Evolutionary conservation across 495 filamentous ascomycete genomes (phyloP), one percentile per base, ranked within the genome.

Genomic region (Aspergillus sclerotiicarbonarius): DNA sequence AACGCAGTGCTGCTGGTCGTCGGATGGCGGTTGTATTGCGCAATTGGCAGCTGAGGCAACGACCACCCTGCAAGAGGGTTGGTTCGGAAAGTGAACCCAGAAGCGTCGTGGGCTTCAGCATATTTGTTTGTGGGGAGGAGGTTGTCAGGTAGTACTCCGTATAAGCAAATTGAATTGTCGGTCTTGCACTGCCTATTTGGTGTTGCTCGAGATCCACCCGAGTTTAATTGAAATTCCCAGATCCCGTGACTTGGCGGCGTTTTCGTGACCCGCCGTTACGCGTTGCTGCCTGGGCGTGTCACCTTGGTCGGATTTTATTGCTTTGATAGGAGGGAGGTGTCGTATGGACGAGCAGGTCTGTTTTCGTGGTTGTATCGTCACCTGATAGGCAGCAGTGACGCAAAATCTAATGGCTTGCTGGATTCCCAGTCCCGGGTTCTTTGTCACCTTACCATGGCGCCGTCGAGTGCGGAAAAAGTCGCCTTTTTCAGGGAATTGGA

Each of bases 401-500:
- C 15, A 20, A 41, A 21, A 55, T 53, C 33, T 37, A 46, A 70
- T 65, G 62, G 54, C 52, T 63, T 47, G 30, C 58, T 54, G 41
- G 54, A 32, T 49, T 43, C 16, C 32, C 12, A 19, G 31, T 57
- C 47, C 32, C 46, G 47, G 51, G 56, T 55, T 33, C 50, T 64
- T 51, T 47, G 57, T 57, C 45, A 46, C 62, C 60, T 35, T 60
- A 65, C 59, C 54, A 71, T 73, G 62, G 39, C 50, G 54, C 39
- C 56, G 43, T 57, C 37, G 51, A 54, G 29, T 39, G 52, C 68
- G 37, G 69, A 72, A 60, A 79, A 76, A 59, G 60, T 65, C 58
- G 51, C 58, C 29, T 80, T 82, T 57, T 84, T 84, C 59, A 56
- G 63, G 16, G 68, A 70, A 9, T 71, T 84, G 6, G 76, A 80